Conservation (phyloP, 2,329 filamentous ascomycete genomes). For the Monosporascus sp. region DNA sequence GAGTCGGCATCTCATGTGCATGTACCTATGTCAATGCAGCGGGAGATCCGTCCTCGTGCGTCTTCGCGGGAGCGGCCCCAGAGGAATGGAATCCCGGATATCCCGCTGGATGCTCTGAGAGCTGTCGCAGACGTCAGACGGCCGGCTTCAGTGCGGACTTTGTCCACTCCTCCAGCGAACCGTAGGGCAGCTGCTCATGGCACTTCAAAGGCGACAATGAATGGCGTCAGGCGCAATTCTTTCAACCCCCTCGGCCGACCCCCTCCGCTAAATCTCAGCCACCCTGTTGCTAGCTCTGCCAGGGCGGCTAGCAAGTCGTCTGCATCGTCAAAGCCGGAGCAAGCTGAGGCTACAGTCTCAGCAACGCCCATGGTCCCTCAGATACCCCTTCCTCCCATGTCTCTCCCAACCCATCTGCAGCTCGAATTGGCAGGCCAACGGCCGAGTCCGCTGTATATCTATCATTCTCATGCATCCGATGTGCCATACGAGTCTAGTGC, state of each 20-base stretch:
- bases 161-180: constrained; percentile 49
- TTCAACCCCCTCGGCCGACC: constrained; percentile 41
- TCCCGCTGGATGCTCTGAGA: constrained; percentile 5
- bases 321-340: constrained; percentile 14
- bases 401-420: constrained; percentile 59
- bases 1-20: constrained; percentile 29
- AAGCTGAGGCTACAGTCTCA: constrained; percentile 24
- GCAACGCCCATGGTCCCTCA: constrained; percentile 47
- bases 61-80: constrained; percentile 11
- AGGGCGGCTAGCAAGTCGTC: constrained; percentile 4
- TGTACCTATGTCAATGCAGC: constrained; percentile 28
- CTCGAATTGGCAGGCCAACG: constrained; percentile 58
- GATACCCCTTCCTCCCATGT: constrained; percentile 62
- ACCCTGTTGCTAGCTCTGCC: constrained; percentile 5
- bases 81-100: constrained; percentile 12
- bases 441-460: constrained; percentile 61
- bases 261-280: constrained; percentile 39
- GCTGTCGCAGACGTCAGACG: constrained; percentile 28
- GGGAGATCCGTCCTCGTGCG: constrained; percentile 17
- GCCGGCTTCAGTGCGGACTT: constrained; percentile 35
- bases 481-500: constrained; percentile 85
- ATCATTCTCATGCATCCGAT: constrained; percentile 51
- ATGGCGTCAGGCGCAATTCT: constrained; percentile 43
- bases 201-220: constrained; percentile 24
- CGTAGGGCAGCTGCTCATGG: constrained; percentile 28